A percentile compares a stretch with the other conserved stretches of the same genome.
Conservation (phyloP, 768 basidiomycete genomes). For the Chalciporus sphaerocephalus region DNA sequence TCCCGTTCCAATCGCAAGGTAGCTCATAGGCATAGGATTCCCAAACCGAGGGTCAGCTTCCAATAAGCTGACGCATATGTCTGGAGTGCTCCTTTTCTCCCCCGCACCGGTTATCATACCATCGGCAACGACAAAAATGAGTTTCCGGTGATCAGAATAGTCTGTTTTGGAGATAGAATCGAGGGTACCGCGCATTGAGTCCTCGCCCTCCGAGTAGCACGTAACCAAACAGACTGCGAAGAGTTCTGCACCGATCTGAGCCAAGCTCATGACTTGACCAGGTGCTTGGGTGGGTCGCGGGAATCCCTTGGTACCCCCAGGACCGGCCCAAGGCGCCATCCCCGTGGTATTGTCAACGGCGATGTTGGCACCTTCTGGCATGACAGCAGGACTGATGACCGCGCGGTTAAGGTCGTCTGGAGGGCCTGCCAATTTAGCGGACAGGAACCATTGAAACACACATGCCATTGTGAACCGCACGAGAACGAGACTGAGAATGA, state of each 20-base stretch:
- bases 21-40: constrained; percentile 92
- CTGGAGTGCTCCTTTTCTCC: constrained; percentile 93
- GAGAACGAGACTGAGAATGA: constrained; percentile 87
- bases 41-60: constrained; percentile 96
- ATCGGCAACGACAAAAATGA: constrained; percentile 92
- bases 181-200: constrained; percentile 83
- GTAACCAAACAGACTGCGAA: constrained; percentile 96
- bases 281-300: constrained; percentile 43
- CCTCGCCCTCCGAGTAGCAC: constrained; percentile 96
- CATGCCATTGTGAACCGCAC: constrained; percentile 95
- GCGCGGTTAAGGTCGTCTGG: constrained; percentile 74
- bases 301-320: constrained; percentile 48
- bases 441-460: constrained; percentile 95
- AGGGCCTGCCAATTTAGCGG: constrained; percentile 72
- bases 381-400: constrained; percentile 90
- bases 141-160: constrained; percentile 89
- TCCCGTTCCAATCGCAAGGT: constrained; percentile 86
- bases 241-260: constrained; percentile 91
- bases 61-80: constrained; percentile 87
- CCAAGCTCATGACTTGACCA: constrained; percentile 60
- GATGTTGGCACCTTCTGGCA: constrained; percentile 94
- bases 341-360: constrained; percentile 89
- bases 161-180: constrained; percentile 89
- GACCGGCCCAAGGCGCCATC: constrained; percentile 89
- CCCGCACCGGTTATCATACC: constrained; percentile 99